phyloP scores from a whole-genome alignment of 805 yeast species.

The Barnettozyma californica region DNA sequence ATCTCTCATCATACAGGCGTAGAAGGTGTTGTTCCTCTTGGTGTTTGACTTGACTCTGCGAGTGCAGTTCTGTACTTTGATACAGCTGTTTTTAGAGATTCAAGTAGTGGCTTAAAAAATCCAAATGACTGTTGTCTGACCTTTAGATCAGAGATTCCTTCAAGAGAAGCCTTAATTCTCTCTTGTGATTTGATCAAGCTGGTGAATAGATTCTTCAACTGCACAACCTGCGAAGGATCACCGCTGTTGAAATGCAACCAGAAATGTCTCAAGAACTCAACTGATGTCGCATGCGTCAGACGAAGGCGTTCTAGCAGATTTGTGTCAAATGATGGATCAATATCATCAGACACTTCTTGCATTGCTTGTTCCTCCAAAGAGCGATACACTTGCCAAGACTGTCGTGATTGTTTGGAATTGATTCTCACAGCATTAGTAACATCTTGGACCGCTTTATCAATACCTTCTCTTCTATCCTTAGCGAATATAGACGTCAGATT shows the following conservation, averaged over 20 bases:
- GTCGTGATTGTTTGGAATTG: conserved; percentile 51
- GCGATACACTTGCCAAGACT: conserved; percentile 33
- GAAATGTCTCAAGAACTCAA: conserved; percentile 72
- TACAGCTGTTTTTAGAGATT: conserved; percentile 43
- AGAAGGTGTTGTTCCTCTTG: conserved; percentile 16
- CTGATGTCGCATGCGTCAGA: conserved; percentile 63
- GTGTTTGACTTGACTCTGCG: conserved; percentile 6
- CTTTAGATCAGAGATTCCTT: conserved; percentile 25
- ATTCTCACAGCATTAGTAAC: conserved; percentile 43
- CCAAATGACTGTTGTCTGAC: conserved; percentile 26
- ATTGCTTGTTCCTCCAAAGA: conserved; percentile 22
- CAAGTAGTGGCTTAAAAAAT: conserved; percentile 39
- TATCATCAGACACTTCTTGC: conserved; percentile 26
- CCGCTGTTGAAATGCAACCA: conserved; percentile 58
- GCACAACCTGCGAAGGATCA: conserved; percentile 37
- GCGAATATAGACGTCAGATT: conserved; percentile 26
- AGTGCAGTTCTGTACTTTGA: conserved; percentile 38
- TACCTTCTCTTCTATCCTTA: conserved; percentile 27
- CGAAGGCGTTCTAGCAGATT: conserved; percentile 45
- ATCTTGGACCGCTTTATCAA: conserved; percentile 38
- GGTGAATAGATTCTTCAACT: conserved; percentile 41
- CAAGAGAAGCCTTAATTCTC: conserved; percentile 35
- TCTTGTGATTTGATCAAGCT: conserved; percentile 44
- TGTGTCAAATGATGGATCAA: conserved; percentile 29
- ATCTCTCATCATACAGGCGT: not conserved